Evolutionary conservation across 352 stramenopile species (phyloP).

Genomic region (Plasmopara muralis): DNA sequence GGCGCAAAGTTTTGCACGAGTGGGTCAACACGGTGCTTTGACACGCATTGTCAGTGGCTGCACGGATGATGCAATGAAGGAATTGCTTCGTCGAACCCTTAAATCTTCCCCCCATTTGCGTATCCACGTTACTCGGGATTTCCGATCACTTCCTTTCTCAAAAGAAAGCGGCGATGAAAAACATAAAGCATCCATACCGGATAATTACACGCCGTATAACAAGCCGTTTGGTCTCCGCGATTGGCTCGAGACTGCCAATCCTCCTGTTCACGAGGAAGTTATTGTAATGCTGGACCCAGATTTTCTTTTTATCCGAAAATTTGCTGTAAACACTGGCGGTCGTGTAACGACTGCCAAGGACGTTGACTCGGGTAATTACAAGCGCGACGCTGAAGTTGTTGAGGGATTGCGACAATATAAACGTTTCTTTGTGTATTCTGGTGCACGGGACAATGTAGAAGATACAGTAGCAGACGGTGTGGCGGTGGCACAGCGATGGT

Average conservation of each 20-base stretch:
- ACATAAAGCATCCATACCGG: constrained; percentile 22
- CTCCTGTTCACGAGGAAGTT: constrained; percentile 39
- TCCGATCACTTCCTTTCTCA: constrained; percentile 28
- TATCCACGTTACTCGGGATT: constrained; percentile 54
- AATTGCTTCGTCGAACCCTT: constrained; percentile 28
- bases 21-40: constrained; percentile 49
- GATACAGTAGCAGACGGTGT: constrained; percentile 38
- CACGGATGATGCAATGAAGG: constrained; percentile 31
- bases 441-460: constrained; percentile 33
- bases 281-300: constrained; percentile 67
- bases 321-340: constrained; percentile 50
- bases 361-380: constrained; percentile 56
- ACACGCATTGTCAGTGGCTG: constrained; percentile 72
- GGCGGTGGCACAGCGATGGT: constrained; percentile 54
- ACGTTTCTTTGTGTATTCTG: constrained; percentile 73
- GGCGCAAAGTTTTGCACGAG: constrained; percentile 50
- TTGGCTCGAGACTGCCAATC: constrained; percentile 61
- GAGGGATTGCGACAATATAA: constrained; percentile 78
- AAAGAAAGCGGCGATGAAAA: constrained; percentile 18
- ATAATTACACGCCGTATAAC: constrained; percentile 56
- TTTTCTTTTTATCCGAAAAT: constrained; percentile 65
- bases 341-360: constrained; percentile 45
- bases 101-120: constrained; percentile 38
- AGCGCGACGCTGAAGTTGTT: constrained; percentile 52
- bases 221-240: constrained; percentile 68